These are phyloP conservation scores for Lojkania enalia DNA, from an alignment of 2,329 filamentous ascomycete species.

Conservation along the genomic window DNA sequence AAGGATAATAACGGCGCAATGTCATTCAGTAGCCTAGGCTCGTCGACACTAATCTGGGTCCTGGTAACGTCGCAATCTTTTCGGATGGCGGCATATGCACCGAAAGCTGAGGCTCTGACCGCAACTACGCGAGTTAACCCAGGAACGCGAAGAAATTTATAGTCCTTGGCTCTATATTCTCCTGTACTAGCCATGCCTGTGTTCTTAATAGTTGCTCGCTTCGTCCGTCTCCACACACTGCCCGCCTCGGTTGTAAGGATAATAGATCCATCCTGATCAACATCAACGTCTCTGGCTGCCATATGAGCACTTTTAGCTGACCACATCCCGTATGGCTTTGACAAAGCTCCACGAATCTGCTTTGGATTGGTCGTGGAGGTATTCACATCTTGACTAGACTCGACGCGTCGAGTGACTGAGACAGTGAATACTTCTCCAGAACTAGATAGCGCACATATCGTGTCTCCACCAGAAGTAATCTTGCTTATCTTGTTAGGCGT, in stretches of 20 bases:
- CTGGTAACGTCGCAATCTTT: conserved; percentile 82
- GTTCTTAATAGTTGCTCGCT: conserved; percentile 78
- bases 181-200: conserved; percentile 53
- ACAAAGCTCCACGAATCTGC: conserved; percentile 84
- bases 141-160: conserved; percentile 91
- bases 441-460: conserved; percentile 83
- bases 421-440: conserved; percentile 89
- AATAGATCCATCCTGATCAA: conserved; percentile 91
- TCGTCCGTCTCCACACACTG: conserved; percentile 88
- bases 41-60: conserved; percentile 67
- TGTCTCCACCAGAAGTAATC: conserved; percentile 84
- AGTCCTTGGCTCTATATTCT: conserved; percentile 76
- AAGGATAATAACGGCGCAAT: conserved; percentile 72
- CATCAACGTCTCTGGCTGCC: conserved; percentile 82
- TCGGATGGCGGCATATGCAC: conserved; percentile 84
- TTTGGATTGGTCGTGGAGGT: conserved; percentile 89
- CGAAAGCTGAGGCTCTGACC: conserved; percentile 85
- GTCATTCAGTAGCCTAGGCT: conserved; percentile 74
- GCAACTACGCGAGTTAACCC: conserved; percentile 82
- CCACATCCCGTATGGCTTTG: conserved; percentile 81
- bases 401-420: conserved; percentile 69
- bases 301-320: conserved; percentile 79
- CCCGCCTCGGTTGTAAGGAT: conserved; percentile 92
- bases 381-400: conserved; percentile 58
- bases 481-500: conserved; percentile 70